These are phyloP conservation scores for Epichloe coenophiala DNA, from an alignment of 2,329 filamentous ascomycete genomes.

Conservation along the genomic window DNA sequence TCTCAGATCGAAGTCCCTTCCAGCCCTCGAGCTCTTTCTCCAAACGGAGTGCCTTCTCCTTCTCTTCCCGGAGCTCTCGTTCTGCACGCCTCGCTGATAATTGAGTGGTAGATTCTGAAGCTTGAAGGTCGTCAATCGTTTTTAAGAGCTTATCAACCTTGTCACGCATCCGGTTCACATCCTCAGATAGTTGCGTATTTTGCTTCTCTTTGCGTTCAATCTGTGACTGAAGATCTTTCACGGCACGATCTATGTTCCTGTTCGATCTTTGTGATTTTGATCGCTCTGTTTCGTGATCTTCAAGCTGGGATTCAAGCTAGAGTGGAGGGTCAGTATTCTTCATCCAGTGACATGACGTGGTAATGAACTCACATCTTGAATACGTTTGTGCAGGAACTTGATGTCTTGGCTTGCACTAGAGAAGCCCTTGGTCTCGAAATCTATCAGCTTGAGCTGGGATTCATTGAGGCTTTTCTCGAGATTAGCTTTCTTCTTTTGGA, in stretches of 20 bases:
- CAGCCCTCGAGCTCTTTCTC: constrained; percentile 79
- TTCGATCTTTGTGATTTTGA: constrained; percentile 73
- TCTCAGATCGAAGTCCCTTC: constrained; percentile 63
- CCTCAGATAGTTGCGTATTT: constrained; percentile 69
- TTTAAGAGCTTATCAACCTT: constrained; percentile 80
- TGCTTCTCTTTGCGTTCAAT: constrained; percentile 89
- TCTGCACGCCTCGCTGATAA: constrained; percentile 75
- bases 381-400: constrained; percentile 82
- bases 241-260: constrained; percentile 83
- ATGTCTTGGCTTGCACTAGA: constrained; percentile 90
- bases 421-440: constrained; percentile 94
- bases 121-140: constrained; percentile 88
- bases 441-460: constrained; percentile 75
- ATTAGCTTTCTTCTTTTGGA: constrained; percentile 80
- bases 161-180: constrained; percentile 73
- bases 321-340: constrained; percentile 13
- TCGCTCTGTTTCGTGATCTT: constrained; percentile 66
- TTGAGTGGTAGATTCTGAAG: constrained; percentile 69
- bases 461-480: constrained; percentile 88
- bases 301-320: constrained; percentile 77
- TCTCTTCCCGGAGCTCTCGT: constrained; percentile 78
- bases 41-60: constrained; percentile 66
- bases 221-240: constrained; percentile 85
- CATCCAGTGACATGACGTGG: constrained; percentile 6
- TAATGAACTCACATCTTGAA: constrained; percentile 69